phyloP scores from a whole-genome alignment of 441 rosid genomes.

The Pelargonium myrrhifolium region DNA sequence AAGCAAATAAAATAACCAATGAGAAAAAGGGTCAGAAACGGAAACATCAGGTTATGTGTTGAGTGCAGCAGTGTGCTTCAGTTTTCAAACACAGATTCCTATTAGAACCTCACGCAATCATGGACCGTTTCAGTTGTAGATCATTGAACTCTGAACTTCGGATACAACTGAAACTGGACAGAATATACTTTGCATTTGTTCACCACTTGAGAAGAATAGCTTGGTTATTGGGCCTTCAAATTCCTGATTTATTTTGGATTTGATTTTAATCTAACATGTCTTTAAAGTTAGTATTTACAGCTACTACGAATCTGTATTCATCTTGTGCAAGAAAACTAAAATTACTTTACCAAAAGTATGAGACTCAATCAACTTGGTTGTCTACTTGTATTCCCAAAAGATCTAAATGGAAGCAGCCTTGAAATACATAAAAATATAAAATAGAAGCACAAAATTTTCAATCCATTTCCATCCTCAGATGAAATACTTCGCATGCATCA shows the following conservation, averaged over 20 bases:
- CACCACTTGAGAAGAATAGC: background rate
- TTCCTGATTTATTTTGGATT: background rate
- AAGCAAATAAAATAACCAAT: constrained; percentile 13
- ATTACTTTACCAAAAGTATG: background rate
- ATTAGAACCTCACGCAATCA: background rate
- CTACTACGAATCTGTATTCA: background rate
- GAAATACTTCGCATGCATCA: background rate
- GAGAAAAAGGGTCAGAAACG: background rate
- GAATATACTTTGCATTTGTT: too few relatives aligned
- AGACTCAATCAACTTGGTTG: background rate
- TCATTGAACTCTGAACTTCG: background rate
- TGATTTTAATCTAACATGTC: background rate
- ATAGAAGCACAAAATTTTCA: background rate
- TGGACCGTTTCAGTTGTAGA: background rate
- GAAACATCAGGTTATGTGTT: background rate
- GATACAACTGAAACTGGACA: too few relatives aligned
- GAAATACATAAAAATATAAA: too few relatives aligned
- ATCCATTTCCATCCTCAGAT: background rate
- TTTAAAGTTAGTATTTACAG: background rate
- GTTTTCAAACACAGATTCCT: background rate
- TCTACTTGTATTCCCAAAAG: background rate
- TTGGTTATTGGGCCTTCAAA: background rate
- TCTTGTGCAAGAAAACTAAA: background rate
- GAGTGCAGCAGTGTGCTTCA: background rate
- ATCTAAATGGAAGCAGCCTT: background rate